A percentile compares a stretch with the other conserved stretches of the same genome.
Evolutionary conservation across 1,139 yeast species (phyloP).

Genomic region (Kurtzmaniella quercitrusa): DNA sequence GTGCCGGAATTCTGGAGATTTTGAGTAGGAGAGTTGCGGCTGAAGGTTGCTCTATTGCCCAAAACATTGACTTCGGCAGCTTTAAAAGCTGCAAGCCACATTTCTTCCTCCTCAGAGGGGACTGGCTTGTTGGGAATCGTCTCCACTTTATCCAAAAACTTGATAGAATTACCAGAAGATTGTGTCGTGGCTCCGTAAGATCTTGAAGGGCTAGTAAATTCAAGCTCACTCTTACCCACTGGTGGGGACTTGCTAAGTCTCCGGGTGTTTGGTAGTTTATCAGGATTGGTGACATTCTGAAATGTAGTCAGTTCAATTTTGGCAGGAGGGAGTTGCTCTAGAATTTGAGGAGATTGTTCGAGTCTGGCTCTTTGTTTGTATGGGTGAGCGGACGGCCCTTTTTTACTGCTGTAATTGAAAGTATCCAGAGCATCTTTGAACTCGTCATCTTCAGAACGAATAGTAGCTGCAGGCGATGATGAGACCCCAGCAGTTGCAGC

Average conservation of each 20-base stretch:
- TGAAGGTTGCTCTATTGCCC: constrained; percentile 2
- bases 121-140: constrained; percentile 20
- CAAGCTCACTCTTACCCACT: neutral
- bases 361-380: constrained; percentile 2
- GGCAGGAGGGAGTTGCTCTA: neutral
- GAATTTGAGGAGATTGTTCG: neutral
- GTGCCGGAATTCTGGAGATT: neutral
- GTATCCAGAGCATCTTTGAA: constrained; percentile 11
- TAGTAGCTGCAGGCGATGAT: neutral
- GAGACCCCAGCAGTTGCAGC: neutral
- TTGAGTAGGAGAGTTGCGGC: neutral
- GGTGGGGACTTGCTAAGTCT: neutral
- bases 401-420: constrained; percentile 1
- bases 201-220: neutral
- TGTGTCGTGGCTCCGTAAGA: constrained; percentile 5
- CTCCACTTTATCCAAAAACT: constrained; percentile 37
- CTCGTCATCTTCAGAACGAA: constrained; percentile 5
- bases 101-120: constrained; percentile 7
- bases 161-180: constrained; percentile 27
- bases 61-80: constrained; percentile 6
- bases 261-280: neutral
- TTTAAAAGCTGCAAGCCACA: constrained; percentile 6
- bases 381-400: constrained; percentile 2
- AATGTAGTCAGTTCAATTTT: neutral
- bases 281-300: neutral